Evolutionary conservation across 768 basidiomycete species (phyloP).

Genomic region (Chalciporus pseudorubinellus): DNA sequence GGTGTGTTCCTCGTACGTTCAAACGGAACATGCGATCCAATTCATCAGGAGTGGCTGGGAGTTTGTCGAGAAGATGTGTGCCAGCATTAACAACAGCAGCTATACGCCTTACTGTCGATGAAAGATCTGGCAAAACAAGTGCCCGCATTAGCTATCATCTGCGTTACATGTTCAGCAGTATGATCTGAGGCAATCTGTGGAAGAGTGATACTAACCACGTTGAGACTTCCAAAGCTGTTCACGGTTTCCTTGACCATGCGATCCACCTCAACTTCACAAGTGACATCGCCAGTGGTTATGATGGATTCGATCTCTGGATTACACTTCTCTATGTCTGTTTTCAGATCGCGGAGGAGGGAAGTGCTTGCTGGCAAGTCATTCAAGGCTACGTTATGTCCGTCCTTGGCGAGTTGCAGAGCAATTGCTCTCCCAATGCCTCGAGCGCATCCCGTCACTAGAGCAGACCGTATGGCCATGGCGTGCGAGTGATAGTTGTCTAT

Average conservation of each 20-base stretch:
- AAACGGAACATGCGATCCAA: conserved; percentile 32
- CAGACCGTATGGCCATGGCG: neutral
- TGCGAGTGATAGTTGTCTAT: neutral
- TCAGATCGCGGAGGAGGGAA: neutral
- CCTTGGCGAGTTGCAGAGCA: neutral
- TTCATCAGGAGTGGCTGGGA: conserved; percentile 6
- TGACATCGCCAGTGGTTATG: neutral
- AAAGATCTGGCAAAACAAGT: conserved; percentile 1
- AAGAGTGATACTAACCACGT: neutral
- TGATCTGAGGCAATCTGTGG: neutral
- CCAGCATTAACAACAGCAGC: neutral
- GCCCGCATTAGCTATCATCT: conserved; percentile 2
- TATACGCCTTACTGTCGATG: neutral
- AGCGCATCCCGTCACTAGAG: conserved; percentile 1
- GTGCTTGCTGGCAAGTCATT: neutral
- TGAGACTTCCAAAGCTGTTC: neutral
- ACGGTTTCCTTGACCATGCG: conserved; percentile 2
- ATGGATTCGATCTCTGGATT: neutral
- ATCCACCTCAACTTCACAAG: conserved; percentile 1
- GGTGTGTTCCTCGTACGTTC: conserved; percentile 38
- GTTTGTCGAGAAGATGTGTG: neutral
- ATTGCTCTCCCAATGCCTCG: conserved; percentile 1
- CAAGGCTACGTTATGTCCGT: neutral
- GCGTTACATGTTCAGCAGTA: neutral
- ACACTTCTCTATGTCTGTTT: neutral